phyloP scores from a whole-genome alignment of 805 yeast genomes.

The Komagataella pseudopastoris region DNA sequence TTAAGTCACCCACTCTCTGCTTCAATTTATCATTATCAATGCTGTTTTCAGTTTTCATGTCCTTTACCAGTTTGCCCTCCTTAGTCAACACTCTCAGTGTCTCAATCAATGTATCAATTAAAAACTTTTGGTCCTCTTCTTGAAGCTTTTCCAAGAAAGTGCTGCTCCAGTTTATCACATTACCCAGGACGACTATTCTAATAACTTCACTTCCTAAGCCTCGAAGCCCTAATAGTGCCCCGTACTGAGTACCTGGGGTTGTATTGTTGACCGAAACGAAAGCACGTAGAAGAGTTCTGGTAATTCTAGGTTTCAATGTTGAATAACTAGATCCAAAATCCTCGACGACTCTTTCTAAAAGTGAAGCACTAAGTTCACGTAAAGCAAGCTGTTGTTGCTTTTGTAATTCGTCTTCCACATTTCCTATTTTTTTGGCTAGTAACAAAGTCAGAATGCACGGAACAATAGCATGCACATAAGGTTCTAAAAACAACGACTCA shows the following conservation, averaged over 20 bases:
- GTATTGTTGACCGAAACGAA: conserved; percentile 43
- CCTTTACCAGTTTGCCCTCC: conserved; percentile 23
- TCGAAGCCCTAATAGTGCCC: conserved; percentile 75
- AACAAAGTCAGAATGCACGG: conserved; percentile 90
- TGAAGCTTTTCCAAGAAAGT: conserved; percentile 29
- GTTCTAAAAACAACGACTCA: conserved; percentile 79
- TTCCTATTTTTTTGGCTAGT: conserved; percentile 80
- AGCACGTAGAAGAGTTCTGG: conserved; percentile 85
- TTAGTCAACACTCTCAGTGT: neutral
- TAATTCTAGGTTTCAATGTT: conserved; percentile 83
- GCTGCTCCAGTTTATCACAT: conserved; percentile 67
- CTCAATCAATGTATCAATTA: conserved; percentile 3
- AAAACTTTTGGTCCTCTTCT: conserved; percentile 5
- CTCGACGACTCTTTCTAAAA: conserved; percentile 65
- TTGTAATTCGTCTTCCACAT: conserved; percentile 8
- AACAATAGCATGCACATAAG: conserved; percentile 91
- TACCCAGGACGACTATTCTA: conserved; percentile 72
- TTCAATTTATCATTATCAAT: conserved; percentile 27
- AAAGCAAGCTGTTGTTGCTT: conserved; percentile 33
- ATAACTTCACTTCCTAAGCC: conserved; percentile 83
- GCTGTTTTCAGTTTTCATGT: conserved; percentile 17
- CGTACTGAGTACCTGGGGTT: conserved; percentile 80
- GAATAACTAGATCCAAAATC: conserved; percentile 78
- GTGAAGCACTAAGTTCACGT: conserved; percentile 78
- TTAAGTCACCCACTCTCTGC: conserved; percentile 46